Base-by-base conservation (phyloP, 2,329 filamentous ascomycete genomes). In the Orbilia quercus region DNA sequence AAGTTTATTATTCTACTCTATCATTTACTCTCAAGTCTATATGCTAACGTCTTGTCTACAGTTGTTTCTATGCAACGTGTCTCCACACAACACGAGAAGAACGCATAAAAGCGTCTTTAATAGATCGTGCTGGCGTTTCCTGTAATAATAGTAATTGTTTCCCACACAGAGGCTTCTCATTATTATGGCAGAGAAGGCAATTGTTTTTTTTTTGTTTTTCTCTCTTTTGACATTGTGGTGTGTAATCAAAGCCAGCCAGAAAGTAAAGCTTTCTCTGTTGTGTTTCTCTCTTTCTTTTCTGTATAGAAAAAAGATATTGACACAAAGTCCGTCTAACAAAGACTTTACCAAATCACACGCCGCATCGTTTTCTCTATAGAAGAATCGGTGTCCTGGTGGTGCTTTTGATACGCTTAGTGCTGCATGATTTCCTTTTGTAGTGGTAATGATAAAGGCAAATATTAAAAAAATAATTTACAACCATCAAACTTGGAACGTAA, bases 51-150 rank as follows among this genome's bases (percentile, higher is more conserved):
- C 77, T 34, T 0, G 4, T 78, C 80, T 71, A 38, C 34, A 73
- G 91, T 95, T 81, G 91, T 96, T 80, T 92, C 90, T 74, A 86
- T 96, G 81, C 91, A 96, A 84, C 90, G 92, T 82, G 91, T 95
- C 77, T 94, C 91, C 63, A 95, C 90, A 75, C 91, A 95, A 83
- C 92, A 96, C 85, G 91, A 96, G 85, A 94, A 93, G 86, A 90
- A 88, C 77, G 84, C 88, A 82, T 93, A 90, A 82, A 54, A 22
- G 69, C 54, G 14, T 73, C 60, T 65, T 64, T 60, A 12, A 73
- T 77, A 73, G 75, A 69, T 42, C 42, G 28, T 60, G 74, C 76
- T 76, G 76, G 74, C 58, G 75, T 75, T 74, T 75, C 75, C 69
- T 73, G 69, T 70, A 70, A 67, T 72, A 66, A 66, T 71, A 66